These are phyloP conservation scores for Pestalotiopsis sp. DNA, from an alignment of 2,329 filamentous ascomycete species.

Conservation along the genomic window DNA sequence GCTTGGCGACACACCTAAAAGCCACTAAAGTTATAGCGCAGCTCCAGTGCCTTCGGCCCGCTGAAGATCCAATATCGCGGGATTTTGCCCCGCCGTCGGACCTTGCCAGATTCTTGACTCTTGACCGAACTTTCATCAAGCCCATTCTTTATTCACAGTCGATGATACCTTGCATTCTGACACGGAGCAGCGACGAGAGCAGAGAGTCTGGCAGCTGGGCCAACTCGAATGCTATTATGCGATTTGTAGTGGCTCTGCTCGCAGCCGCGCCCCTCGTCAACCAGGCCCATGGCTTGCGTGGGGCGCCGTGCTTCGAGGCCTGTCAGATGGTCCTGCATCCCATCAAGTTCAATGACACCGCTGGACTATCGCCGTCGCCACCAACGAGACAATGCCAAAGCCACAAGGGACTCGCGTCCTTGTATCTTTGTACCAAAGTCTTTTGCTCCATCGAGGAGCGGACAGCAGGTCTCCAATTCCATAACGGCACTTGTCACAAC, in stretches of 20 bases:
- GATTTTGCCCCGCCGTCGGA: too few species aligned
- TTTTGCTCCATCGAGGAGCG: slow-evolving; percentile 35
- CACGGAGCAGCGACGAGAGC: too few species aligned
- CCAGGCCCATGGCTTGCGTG: background rate
- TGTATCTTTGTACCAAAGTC: slow-evolving; percentile 39
- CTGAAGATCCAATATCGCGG: too few species aligned
- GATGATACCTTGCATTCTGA: too few species aligned
- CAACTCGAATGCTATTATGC: background rate
- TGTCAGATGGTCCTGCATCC: slow-evolving; percentile 31
- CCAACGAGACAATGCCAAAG: slow-evolving; percentile 32
- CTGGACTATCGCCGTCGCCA: slow-evolving; percentile 19
- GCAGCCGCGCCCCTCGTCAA: background rate
- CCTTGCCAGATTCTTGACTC: too few species aligned
- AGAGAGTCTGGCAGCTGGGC: too few species aligned
- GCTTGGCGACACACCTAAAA: too few species aligned
- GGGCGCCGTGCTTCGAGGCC: slow-evolving; percentile 31
- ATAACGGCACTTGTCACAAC: slow-evolving; percentile 39
- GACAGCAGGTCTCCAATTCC: slow-evolving; percentile 22
- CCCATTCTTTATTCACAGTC: too few species aligned
- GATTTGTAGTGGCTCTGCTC: background rate
- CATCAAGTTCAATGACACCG: slow-evolving; percentile 34
- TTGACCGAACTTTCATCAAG: too few species aligned
- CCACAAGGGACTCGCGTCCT: slow-evolving; percentile 27
- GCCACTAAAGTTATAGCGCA: too few species aligned
- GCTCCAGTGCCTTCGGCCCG: too few species aligned